phyloP scores from a whole-genome alignment of 1,139 yeast genomes.

The Sugiyamaella neomexicana region DNA sequence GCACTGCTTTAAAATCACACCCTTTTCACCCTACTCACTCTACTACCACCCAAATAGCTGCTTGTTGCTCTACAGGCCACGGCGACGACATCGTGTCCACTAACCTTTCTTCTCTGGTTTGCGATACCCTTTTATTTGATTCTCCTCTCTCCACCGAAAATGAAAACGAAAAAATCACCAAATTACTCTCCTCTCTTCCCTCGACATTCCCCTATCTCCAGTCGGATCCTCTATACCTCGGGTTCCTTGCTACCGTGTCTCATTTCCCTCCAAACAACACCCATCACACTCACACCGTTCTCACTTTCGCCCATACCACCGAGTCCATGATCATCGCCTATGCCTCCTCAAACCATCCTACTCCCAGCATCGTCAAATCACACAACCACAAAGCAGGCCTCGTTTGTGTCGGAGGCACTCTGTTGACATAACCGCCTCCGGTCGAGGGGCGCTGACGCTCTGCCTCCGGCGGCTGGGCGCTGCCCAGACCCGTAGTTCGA shows the following conservation, averaged over 20 bases:
- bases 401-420: slow-evolving; percentile 14
- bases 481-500: slow-evolving; percentile 10
- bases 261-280: neutral
- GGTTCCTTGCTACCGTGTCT: slow-evolving; percentile 25
- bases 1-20: slow-evolving; percentile 30
- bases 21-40: no score
- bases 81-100: slow-evolving; percentile 42
- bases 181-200: slow-evolving; percentile 6
- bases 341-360: slow-evolving; percentile 5
- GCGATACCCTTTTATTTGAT: slow-evolving; percentile 7
- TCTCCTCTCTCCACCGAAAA: neutral
- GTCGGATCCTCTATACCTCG: slow-evolving; percentile 30
- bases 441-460: no score
- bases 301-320: slow-evolving; percentile 31
- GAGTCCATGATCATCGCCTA: slow-evolving; percentile 32
- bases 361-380: slow-evolving; percentile 7
- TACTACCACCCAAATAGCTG: slow-evolving; percentile 15
- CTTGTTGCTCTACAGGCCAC: slow-evolving; percentile 38
- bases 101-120: slow-evolving; percentile 31
- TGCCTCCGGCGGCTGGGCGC: neutral
- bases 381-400: slow-evolving; percentile 6
- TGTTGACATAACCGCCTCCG: slow-evolving; percentile 1
- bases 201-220: slow-evolving; percentile 22
- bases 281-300: slow-evolving; percentile 13
- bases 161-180: neutral